These are phyloP conservation scores for Pleurotus ostreatus DNA, from an alignment of 768 basidiomycete species.

Conservation along the genomic window DNA sequence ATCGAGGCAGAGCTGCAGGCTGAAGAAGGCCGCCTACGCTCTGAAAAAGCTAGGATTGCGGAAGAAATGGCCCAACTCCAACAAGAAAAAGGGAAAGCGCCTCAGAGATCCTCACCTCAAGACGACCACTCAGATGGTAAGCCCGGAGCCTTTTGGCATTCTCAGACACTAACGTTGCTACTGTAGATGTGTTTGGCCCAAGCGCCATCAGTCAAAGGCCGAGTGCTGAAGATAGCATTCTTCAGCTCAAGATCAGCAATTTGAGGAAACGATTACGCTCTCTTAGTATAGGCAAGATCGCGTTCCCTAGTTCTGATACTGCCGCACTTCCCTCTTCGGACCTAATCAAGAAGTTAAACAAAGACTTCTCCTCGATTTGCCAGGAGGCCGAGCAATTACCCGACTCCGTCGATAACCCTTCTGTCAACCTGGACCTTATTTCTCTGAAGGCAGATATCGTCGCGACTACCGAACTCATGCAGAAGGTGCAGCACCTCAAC, in stretches of 20 bases:
- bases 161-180: background rate
- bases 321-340: slow-evolving; percentile 47
- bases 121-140: too few species aligned
- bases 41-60: slow-evolving; percentile 20
- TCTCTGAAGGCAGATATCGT: slow-evolving; percentile 60
- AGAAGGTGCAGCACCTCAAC: slow-evolving; percentile 50
- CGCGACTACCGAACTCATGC: slow-evolving; percentile 42
- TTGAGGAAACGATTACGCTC: slow-evolving; percentile 60
- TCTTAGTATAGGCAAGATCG: slow-evolving; percentile 53
- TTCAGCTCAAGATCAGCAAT: slow-evolving; percentile 42
- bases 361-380: slow-evolving; percentile 40
- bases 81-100: slow-evolving; percentile 19
- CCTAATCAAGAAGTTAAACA: slow-evolving; percentile 42
- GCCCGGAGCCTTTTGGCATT: background rate
- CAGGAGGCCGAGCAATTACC: slow-evolving; percentile 47
- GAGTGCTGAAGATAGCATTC: background rate
- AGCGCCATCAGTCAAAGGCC: background rate
- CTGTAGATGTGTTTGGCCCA: slow-evolving; percentile 55
- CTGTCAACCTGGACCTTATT: slow-evolving; percentile 54
- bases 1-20: slow-evolving; percentile 19
- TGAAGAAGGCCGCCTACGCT: slow-evolving; percentile 18
- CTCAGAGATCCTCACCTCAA: background rate
- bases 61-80: slow-evolving; percentile 24
- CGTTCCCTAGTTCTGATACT: slow-evolving; percentile 41
- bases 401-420: slow-evolving; percentile 29